Conservation (phyloP, 345 rosid species). For the Kernera saxatilis region DNA sequence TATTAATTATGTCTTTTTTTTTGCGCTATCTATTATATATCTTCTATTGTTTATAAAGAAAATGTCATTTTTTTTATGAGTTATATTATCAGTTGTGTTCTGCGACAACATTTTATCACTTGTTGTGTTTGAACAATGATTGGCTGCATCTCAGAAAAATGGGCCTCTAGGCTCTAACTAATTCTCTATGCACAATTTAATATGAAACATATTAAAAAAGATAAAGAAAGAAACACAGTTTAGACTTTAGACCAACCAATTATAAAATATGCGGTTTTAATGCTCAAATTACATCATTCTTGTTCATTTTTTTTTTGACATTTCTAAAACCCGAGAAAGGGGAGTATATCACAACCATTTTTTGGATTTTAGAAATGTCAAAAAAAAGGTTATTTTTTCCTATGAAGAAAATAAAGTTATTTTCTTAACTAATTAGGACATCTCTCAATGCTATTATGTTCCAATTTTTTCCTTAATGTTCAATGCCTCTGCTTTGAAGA, state of each 20-base stretch:
- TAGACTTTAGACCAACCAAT: background rate
- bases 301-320: too few species aligned
- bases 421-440: too few species aligned
- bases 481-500: background rate
- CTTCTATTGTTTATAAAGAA: background rate
- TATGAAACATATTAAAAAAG: background rate
- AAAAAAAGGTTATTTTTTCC: too few species aligned
- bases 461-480: too few species aligned
- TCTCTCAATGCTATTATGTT: background rate
- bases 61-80: background rate
- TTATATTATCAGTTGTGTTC: background rate
- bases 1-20: background rate
- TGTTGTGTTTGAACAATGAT: constrained; percentile 11
- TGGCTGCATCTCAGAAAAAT: constrained; percentile 3
- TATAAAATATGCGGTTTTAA: too few species aligned
- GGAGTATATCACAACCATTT: too few species aligned
- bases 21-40: constrained; percentile 1
- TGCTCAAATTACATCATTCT: too few species aligned
- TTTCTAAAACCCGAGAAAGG: too few species aligned
- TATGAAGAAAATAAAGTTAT: too few species aligned
- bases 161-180: background rate
- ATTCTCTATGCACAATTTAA: background rate
- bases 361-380: too few species aligned
- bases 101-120: background rate
- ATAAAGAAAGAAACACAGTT: background rate